Percentiles rank a stretch among this genome's conserved stretches.
Conservation (phyloP, 2,329 filamentous ascomycete species). For the Ophiocordyceps camponoti-rufipedis region DNA sequence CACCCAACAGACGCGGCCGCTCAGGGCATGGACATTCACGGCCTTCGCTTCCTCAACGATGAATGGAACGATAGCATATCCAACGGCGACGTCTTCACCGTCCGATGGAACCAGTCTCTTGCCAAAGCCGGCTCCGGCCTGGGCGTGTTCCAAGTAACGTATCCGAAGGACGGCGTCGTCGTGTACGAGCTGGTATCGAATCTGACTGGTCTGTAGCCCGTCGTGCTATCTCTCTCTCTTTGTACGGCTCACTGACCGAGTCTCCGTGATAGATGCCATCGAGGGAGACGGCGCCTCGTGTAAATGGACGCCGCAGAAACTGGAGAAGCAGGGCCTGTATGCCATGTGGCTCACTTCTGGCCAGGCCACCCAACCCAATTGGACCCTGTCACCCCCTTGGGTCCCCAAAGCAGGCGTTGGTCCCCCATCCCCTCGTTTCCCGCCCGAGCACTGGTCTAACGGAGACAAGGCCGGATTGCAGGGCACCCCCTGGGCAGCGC, state of each 20-base stretch:
- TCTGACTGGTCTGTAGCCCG: constrained; percentile 10
- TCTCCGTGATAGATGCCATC: constrained; percentile 7
- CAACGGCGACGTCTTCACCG: constrained; percentile 10
- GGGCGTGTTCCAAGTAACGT: constrained; percentile 12
- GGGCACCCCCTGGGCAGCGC: constrained; percentile 9
- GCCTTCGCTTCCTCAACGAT: constrained; percentile 14
- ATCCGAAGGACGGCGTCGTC: constrained; percentile 12
- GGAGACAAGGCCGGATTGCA: constrained; percentile 5
- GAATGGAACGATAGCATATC: constrained; percentile 16
- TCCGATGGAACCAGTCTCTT: constrained; percentile 14
- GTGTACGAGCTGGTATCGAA: constrained; percentile 12
- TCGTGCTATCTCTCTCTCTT: neutral
- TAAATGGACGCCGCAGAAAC: constrained; percentile 11
- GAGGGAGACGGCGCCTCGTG: constrained; percentile 6
- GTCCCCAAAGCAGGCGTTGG: constrained; percentile 6
- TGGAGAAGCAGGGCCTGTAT: constrained; percentile 10
- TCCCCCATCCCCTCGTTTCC: neutral
- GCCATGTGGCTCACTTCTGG: constrained; percentile 11
- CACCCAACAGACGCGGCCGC: constrained; percentile 3
- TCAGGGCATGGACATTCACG: constrained; percentile 7
- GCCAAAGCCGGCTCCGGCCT: constrained; percentile 7
- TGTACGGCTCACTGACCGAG: constrained; percentile 2
- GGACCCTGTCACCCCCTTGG: constrained; percentile 15
- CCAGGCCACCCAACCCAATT: constrained; percentile 7
- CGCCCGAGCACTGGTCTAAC: neutral